A percentile compares a stretch with the other conserved stretches of the same genome.
Conservation (phyloP, 1,284 basidiomycete species). For the Kwoniella shivajii region DNA sequence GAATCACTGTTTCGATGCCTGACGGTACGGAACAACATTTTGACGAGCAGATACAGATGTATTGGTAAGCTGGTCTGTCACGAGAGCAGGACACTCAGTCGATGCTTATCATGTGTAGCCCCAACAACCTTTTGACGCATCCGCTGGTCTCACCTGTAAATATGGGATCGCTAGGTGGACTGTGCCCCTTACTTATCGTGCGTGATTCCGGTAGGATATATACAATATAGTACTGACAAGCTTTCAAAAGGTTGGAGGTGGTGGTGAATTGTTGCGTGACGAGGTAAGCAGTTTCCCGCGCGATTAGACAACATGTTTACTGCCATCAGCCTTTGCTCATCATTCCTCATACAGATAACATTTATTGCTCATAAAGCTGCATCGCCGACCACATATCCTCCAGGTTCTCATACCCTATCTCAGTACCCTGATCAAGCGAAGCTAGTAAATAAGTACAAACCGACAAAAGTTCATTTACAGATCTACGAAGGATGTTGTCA, state of each 20-base stretch:
- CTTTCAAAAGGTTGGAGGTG: constrained; percentile 50
- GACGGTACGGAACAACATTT: constrained; percentile 37
- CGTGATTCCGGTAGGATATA: constrained; percentile 4
- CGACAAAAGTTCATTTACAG: constrained; percentile 58
- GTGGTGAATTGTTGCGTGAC: constrained; percentile 55
- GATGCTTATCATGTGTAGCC: too few relatives aligned
- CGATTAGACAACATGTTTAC: too few relatives aligned
- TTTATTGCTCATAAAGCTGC: constrained; percentile 59
- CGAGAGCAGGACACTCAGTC: too few relatives aligned
- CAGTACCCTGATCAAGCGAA: constrained; percentile 52
- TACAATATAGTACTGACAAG: neutral
- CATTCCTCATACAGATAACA: constrained; percentile 47
- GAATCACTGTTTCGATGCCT: constrained; percentile 38
- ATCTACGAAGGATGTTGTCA: constrained; percentile 54
- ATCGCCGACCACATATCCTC: constrained; percentile 52
- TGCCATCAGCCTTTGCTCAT: neutral
- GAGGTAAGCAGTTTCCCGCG: constrained; percentile 24
- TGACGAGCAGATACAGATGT: constrained; percentile 58
- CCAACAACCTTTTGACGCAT: constrained; percentile 57
- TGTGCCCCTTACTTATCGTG: constrained; percentile 58
- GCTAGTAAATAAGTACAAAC: constrained; percentile 52
- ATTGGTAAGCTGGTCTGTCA: constrained; percentile 44
- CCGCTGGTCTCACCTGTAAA: constrained; percentile 59
- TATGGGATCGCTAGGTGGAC: constrained; percentile 57
- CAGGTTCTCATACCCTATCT: constrained; percentile 47